Evolutionary conservation across 352 stramenopile genomes (phyloP).

Genomic region (Vaucheria bursata): DNA sequence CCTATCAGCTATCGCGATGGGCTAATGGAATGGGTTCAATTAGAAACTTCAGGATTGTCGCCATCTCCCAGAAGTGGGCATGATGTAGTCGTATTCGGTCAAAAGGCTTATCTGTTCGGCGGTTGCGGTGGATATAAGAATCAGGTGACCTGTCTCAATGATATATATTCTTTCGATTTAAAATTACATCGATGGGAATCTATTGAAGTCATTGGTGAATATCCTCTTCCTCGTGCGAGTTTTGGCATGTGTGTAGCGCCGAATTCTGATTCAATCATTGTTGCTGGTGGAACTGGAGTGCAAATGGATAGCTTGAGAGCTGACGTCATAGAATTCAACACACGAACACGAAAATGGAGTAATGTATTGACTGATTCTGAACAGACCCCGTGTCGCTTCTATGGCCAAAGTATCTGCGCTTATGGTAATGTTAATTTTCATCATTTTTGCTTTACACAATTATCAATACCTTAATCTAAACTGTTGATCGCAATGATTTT

Average conservation of each 20-base stretch:
- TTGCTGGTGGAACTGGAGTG: constrained; percentile 37
- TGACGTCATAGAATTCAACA: constrained; percentile 46
- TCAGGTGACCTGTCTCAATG: constrained; percentile 42
- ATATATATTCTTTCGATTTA: constrained; percentile 42
- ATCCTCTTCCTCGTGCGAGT: constrained; percentile 16
- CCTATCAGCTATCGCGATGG: background rate
- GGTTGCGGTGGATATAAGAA: constrained; percentile 30
- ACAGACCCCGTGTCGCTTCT: constrained; percentile 43
- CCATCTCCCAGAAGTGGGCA: background rate
- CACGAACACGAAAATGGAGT: constrained; percentile 18
- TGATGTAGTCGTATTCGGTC: constrained; percentile 13
- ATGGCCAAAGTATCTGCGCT: constrained; percentile 43
- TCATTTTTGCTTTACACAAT: too few relatives aligned
- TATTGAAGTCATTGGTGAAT: constrained; percentile 19
- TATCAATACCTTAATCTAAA: too few relatives aligned
- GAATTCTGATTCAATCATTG: constrained; percentile 24
- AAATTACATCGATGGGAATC: constrained; percentile 29
- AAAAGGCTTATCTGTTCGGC: constrained; percentile 41
- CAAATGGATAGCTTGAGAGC: constrained; percentile 44
- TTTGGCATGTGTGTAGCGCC: constrained; percentile 42
- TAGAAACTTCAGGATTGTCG: background rate
- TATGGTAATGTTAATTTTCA: too few relatives aligned
- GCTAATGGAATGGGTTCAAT: background rate
- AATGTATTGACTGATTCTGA: constrained; percentile 41
- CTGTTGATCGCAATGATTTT: too few relatives aligned